Base-by-base conservation (phyloP, 1,139 yeast genomes). In the Geotrichum aggregatum region DNA sequence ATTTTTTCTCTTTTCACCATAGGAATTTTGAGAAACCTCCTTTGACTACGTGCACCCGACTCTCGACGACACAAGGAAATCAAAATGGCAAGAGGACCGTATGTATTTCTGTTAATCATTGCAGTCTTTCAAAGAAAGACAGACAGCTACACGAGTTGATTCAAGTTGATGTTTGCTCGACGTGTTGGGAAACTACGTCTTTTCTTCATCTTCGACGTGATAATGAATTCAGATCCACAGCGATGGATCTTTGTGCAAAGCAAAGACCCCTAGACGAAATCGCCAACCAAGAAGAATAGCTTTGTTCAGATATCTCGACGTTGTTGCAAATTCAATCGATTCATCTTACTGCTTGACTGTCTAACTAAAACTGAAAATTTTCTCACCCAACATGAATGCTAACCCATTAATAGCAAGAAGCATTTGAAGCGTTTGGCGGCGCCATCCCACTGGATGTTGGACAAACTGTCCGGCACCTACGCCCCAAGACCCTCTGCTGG, bases 401-500 rank as follows among this genome's bases (percentile, higher is more conserved):
- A 36, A 44, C 47, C 31, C 19, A 19, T 43, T 36, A 40, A 33
- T 64, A 79, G 83, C 80, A 88, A 88, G 91, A 89, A 89, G 84
- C 97, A 89, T 76, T 82, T 89, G 77, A 88, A 88, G 85, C 87
- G 96, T 82, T 83, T 88, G 77, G 95, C 96, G 75, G 97, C 97
- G 75, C 99, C 99, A 82, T 86, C 91, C 82, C 98, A 94, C 86
- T 94, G 98, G 98, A 87, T 94, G 95, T 87, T 94, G 83, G 98
- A 92, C 95, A 94, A 94, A 82, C 83, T 94, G 81, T 87, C 97
- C 76, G 99, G 99, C 74, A 82, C 89, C 74, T 92, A 92, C 77
- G 98, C 98, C 66, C 98, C 98, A 80, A 91, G 98, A 83, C 96
- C 98, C 74, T 88, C 97, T 63, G 85, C 96, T 67, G 98, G 98